Base-by-base conservation (phyloP, 768 basidiomycete genomes). In the Suillus cothurnatus region DNA sequence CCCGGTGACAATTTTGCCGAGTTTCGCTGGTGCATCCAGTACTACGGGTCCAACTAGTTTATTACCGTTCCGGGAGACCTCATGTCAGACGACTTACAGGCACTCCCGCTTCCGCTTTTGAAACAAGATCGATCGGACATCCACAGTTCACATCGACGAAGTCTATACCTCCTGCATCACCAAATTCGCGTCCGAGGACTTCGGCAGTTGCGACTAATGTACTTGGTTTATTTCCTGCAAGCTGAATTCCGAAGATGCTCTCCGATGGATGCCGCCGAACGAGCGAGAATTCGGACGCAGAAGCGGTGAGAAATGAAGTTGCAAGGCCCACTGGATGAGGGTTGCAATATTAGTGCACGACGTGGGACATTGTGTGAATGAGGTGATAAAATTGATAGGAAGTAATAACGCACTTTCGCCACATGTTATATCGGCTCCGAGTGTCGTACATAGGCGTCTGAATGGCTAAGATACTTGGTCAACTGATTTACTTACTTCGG, bases 111-210 rank as follows among this genome's bases (percentile, higher is more conserved):
- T 4, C 95, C 95, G 17, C 86, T 85, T 71, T 91, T 92, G 79
- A 96, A 1, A 99, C 93, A 50, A 98, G 81, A 76, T 99, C 97
- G 70, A 99, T 99, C 4, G 97, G 97, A 76, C 97, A 99, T 8
- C 96, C 96, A 76, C 94, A 93, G 72, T 99, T 99, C 68, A 99
- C 79, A 72, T 99, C 96, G 1, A 96, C 93, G 71, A 97, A 98
- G 72, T 98, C 94, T 26, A 97, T 77, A 23, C 83, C 82, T 15
- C 83, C 80, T 1, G 81, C 81, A 59, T 59, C 58, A 59, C 58
- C 39, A 69, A 87, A 85, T 73, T 93, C 89, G 67, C 84, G 86
- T 2, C 84, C 87, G 32, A 99, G 84, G 8, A 91, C 81, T 73
- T 99, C 97, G 0, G 94, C 93, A 0, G 90, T 88, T 0, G 93